A percentile compares a stretch with the other conserved stretches of the same genome.
Conservation (phyloP, 2,329 filamentous ascomycete species). For the Sporothrix mexicana region DNA sequence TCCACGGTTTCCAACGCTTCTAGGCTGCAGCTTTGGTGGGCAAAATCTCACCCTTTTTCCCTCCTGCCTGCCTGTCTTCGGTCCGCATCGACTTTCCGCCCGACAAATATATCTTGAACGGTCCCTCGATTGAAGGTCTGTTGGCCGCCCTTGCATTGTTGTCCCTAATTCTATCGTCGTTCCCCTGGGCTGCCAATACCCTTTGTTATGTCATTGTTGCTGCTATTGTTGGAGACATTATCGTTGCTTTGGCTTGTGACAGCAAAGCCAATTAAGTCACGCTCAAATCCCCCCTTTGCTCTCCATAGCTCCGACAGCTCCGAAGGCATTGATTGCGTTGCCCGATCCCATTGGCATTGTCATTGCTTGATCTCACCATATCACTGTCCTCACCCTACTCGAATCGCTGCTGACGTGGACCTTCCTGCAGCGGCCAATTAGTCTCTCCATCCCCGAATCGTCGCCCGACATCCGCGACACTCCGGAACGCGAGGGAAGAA, state of each 20-base stretch:
- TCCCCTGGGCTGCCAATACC: neutral
- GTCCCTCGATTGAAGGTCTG: slow-evolving; percentile 9
- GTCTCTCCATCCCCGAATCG: slow-evolving; percentile 6
- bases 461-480: slow-evolving; percentile 8
- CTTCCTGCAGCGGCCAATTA: slow-evolving; percentile 14
- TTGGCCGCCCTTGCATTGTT: neutral
- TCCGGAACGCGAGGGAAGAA: slow-evolving; percentile 24
- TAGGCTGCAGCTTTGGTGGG: slow-evolving; percentile 28
- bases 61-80: neutral
- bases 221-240: neutral
- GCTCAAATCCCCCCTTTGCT: neutral
- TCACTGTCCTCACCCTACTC: neutral
- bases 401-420: slow-evolving; percentile 22
- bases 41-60: slow-evolving; percentile 6
- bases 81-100: neutral
- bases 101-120: neutral
- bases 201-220: neutral
- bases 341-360: neutral
- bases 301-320: slow-evolving; percentile 11
- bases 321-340: neutral
- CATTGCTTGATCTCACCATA: neutral
- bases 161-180: neutral
- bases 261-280: slow-evolving; percentile 17
- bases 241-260: slow-evolving; percentile 14
- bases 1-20: slow-evolving; percentile 6